phyloP scores from a whole-genome alignment of 1,139 yeast genomes.

The Pichia sp. region DNA sequence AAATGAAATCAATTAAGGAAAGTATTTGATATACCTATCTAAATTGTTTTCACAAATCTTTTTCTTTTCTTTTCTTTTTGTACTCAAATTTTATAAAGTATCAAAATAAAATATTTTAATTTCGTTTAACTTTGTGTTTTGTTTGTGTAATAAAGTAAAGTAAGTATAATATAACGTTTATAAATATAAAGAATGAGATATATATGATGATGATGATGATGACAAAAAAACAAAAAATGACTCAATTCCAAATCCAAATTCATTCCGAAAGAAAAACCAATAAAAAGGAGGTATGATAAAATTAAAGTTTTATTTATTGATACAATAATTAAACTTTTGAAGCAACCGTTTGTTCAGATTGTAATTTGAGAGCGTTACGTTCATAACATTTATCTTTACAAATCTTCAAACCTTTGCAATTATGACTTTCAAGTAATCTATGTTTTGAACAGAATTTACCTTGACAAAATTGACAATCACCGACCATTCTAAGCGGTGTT shows the following conservation, averaged over 20 bases:
- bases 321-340: slow-evolving; percentile 33
- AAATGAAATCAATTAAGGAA: not conserved
- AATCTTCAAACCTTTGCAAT: slow-evolving; percentile 68
- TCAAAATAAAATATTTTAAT: too few species aligned
- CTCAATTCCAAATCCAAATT: too few species aligned
- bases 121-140: too few species aligned
- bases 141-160: too few species aligned
- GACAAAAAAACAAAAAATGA: too few species aligned
- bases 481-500: slow-evolving; percentile 74
- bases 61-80: too few species aligned
- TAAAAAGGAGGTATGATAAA: not conserved
- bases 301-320: not conserved
- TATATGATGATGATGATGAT: too few species aligned
- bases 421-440: slow-evolving; percentile 78
- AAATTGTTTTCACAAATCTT: too few species aligned
- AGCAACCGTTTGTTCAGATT: slow-evolving; percentile 41
- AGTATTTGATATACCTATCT: not conserved
- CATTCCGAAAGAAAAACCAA: not conserved
- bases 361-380: slow-evolving; percentile 42
- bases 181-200: too few species aligned
- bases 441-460: slow-evolving; percentile 88
- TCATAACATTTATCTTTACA: slow-evolving; percentile 80
- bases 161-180: too few species aligned
- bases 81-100: too few species aligned
- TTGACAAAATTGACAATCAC: slow-evolving; percentile 79